These are phyloP conservation scores for Acanthamoeba healyi DNA, from an alignment of 208 protist species.

Conservation along the genomic window DNA sequence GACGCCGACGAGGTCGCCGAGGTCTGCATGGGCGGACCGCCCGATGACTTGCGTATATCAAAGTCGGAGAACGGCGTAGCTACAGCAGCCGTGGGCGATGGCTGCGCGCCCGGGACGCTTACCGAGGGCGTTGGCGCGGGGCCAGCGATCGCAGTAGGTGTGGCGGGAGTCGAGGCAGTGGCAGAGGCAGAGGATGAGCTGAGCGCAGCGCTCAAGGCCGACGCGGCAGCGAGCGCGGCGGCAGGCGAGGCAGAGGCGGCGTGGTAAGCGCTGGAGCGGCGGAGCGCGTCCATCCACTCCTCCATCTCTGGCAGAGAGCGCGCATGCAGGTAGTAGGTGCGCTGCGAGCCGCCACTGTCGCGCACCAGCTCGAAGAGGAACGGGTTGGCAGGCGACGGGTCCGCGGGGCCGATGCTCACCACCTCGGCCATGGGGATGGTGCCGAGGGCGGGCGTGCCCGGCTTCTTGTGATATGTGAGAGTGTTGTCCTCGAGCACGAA, in stretches of 20 bases:
- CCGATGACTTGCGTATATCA: not conserved
- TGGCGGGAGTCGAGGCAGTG: not conserved
- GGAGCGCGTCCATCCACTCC: slow-evolving; percentile 54
- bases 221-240: slow-evolving; percentile 1
- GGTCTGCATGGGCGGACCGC: not conserved
- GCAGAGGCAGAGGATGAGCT: not conserved
- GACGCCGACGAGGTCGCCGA: not conserved
- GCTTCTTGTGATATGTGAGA: slow-evolving; percentile 53
- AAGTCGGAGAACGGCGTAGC: not conserved
- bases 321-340: slow-evolving; percentile 1
- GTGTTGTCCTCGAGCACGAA: slow-evolving; percentile 62
- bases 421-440: slow-evolving; percentile 50
- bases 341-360: slow-evolving; percentile 10
- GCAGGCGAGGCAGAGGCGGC: not conserved
- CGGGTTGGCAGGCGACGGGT: slow-evolving; percentile 25
- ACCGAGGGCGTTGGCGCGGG: not conserved
- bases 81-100: not conserved
- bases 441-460: slow-evolving; percentile 2
- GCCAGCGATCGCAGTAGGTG: not conserved
- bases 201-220: slow-evolving; percentile 14
- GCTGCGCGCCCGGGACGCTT: not conserved
- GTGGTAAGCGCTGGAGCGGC: slow-evolving; percentile 22
- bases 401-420: not conserved
- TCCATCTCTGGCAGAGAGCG: slow-evolving; percentile 54
- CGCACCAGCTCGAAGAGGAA: slow-evolving; percentile 14